Percentiles rank a stretch among this genome's conserved stretches.
Conservation (phyloP, 2,329 filamentous ascomycete genomes). For the Alternaria sp. region DNA sequence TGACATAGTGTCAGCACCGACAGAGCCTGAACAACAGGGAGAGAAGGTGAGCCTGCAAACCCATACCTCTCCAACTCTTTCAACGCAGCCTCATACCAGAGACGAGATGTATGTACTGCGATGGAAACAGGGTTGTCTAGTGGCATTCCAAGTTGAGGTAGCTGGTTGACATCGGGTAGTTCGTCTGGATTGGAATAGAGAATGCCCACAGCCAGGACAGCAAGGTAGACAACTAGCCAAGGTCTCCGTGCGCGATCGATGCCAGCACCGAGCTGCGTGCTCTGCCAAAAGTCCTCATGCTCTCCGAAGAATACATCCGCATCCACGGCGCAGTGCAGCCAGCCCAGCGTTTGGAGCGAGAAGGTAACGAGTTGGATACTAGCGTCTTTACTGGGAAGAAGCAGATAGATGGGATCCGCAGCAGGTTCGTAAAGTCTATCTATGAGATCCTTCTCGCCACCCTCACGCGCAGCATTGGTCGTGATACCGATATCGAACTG, state of each 20-base stretch:
- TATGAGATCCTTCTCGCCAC: slow-evolving; percentile 9
- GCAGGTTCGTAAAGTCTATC: slow-evolving; percentile 15
- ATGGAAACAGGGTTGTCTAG: slow-evolving; percentile 1
- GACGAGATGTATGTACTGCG: slow-evolving; percentile 10
- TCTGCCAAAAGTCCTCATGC: slow-evolving; percentile 15
- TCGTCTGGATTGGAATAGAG: slow-evolving; percentile 11
- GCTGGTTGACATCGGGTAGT: slow-evolving; percentile 2
- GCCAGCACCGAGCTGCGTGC: slow-evolving; percentile 2
- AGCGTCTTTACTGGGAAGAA: slow-evolving; percentile 14
- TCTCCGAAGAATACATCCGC: slow-evolving; percentile 9
- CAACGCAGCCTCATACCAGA: slow-evolving; percentile 19
- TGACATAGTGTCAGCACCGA: slow-evolving; percentile 14
- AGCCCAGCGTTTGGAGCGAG: slow-evolving; percentile 15
- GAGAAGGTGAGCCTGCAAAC: slow-evolving; percentile 5
- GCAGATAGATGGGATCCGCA: slow-evolving; percentile 15
- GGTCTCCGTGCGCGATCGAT: slow-evolving; percentile 8
- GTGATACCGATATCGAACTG: slow-evolving; percentile 18
- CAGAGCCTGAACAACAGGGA: slow-evolving; percentile 11
- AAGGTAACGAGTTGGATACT: slow-evolving; percentile 10
- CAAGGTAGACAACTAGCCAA: slow-evolving; percentile 14
- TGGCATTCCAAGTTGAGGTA: slow-evolving; percentile 10
- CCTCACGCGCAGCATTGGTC: not conserved
- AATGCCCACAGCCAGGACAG: slow-evolving; percentile 16
- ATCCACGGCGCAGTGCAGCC: slow-evolving; percentile 17
- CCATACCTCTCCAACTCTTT: slow-evolving; percentile 13